Conservation (phyloP, 1,139 yeast species). For the Suhomyces yuchorum region DNA sequence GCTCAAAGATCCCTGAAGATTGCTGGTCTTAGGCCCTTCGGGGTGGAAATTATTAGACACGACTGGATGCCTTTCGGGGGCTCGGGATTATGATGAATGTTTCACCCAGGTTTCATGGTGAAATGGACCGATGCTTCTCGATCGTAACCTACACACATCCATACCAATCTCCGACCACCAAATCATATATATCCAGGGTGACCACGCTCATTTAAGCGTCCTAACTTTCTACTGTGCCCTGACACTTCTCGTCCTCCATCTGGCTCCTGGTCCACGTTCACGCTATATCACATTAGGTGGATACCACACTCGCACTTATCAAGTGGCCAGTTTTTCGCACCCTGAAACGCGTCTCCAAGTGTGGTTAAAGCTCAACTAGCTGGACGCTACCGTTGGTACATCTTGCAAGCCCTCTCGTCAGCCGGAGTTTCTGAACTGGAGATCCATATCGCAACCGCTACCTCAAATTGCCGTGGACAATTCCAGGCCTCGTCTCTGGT, state of each 20-base stretch:
- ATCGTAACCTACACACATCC: background rate
- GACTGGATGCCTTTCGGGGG: background rate
- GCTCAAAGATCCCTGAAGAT: too few species aligned
- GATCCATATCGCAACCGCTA: too few species aligned
- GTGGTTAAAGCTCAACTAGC: too few species aligned
- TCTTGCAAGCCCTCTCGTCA: too few species aligned
- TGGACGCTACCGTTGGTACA: too few species aligned
- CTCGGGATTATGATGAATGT: background rate
- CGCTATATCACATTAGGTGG: too few species aligned
- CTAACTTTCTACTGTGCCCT: background rate
- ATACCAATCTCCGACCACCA: background rate
- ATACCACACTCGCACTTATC: too few species aligned
- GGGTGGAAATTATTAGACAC: too few species aligned
- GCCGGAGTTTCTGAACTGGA: too few species aligned
- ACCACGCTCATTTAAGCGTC: background rate
- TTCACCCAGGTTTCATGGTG: constrained; percentile 1
- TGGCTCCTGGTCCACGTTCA: background rate
- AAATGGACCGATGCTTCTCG: constrained; percentile 2
- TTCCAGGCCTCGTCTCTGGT: background rate
- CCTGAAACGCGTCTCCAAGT: too few species aligned
- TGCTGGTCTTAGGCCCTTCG: too few species aligned
- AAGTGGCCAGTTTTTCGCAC: too few species aligned
- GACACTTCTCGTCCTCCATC: background rate
- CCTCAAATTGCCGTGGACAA: background rate
- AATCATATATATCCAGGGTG: constrained; percentile 1